Conservation (phyloP, 139 green algal genomes). For the Picocystis salinarum region DNA sequence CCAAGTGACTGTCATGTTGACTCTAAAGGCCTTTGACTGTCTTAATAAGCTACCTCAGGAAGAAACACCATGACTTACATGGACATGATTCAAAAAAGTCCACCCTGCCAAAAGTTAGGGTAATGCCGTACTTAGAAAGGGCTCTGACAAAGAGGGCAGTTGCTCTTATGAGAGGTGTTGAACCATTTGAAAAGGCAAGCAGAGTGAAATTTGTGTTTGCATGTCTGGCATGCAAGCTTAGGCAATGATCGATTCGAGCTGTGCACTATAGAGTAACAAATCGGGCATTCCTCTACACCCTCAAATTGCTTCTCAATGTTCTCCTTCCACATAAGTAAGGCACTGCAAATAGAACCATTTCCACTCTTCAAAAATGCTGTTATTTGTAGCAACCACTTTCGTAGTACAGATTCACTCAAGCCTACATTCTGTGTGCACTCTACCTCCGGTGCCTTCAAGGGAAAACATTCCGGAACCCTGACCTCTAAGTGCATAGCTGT, state of each 20-base stretch:
- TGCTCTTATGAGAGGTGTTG: constrained; percentile 50
- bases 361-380: constrained; percentile 59
- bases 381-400: constrained; percentile 90
- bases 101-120: too few relatives aligned
- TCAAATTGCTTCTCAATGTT: constrained; percentile 63
- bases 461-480: neutral
- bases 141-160: constrained; percentile 78
- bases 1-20: too few relatives aligned
- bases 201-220: constrained; percentile 72
- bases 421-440: constrained; percentile 31
- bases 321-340: constrained; percentile 57
- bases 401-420: constrained; percentile 52
- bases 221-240: constrained; percentile 68
- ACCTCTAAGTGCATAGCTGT: neutral
- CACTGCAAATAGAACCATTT: constrained; percentile 57
- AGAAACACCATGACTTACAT: too few relatives aligned
- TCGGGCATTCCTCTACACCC: constrained; percentile 82
- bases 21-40: too few relatives aligned
- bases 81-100: too few relatives aligned
- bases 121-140: constrained; percentile 47
- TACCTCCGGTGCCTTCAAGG: constrained; percentile 1
- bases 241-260: constrained; percentile 60
- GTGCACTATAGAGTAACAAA: constrained; percentile 85
- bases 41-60: too few relatives aligned
- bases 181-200: constrained; percentile 96